Evolutionary conservation across 306 rosid genomes (phyloP).

Genomic region (Hippophae gyantsensis): DNA sequence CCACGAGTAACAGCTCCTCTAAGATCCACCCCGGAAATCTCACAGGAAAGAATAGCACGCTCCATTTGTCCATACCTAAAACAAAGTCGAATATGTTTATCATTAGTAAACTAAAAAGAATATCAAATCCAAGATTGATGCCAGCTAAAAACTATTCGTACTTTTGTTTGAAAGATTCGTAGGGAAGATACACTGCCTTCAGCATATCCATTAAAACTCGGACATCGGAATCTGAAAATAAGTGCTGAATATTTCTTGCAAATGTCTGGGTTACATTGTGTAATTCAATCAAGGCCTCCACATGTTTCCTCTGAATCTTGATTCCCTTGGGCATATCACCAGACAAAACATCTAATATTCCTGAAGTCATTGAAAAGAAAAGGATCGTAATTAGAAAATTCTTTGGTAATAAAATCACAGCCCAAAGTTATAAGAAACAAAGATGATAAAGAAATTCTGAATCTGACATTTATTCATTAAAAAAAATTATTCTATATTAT

Average conservation of each 20-base stretch:
- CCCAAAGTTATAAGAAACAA: background rate
- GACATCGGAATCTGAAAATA: slow-evolving; percentile 75
- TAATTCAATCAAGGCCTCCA: slow-evolving; percentile 80
- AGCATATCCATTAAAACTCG: slow-evolving; percentile 63
- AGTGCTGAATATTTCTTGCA: slow-evolving; percentile 90
- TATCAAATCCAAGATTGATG: background rate
- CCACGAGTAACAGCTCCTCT: slow-evolving; percentile 99
- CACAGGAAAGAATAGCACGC: slow-evolving; percentile 90
- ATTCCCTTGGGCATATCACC: slow-evolving; percentile 97
- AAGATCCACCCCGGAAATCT: slow-evolving; percentile 87
- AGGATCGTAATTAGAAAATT: slow-evolving; percentile 16
- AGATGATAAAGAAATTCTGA: too few relatives aligned
- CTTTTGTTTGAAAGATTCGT: slow-evolving; percentile 89
- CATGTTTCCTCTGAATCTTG: slow-evolving; percentile 83
- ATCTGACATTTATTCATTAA: too few relatives aligned
- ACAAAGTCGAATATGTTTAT: slow-evolving; percentile 4
- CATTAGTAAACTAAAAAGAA: slow-evolving; percentile 11
- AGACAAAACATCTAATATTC: slow-evolving; percentile 74
- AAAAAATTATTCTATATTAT: too few relatives aligned
- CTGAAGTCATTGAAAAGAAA: slow-evolving; percentile 25
- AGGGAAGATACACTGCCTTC: slow-evolving; percentile 78
- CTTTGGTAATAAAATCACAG: background rate
- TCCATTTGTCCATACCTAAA: slow-evolving; percentile 97
- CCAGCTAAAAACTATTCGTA: slow-evolving; percentile 20
- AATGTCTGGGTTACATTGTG: slow-evolving; percentile 89